These are phyloP conservation scores for Barnettozyma sp. DNA, from an alignment of 805 yeast species.

Conservation along the genomic window DNA sequence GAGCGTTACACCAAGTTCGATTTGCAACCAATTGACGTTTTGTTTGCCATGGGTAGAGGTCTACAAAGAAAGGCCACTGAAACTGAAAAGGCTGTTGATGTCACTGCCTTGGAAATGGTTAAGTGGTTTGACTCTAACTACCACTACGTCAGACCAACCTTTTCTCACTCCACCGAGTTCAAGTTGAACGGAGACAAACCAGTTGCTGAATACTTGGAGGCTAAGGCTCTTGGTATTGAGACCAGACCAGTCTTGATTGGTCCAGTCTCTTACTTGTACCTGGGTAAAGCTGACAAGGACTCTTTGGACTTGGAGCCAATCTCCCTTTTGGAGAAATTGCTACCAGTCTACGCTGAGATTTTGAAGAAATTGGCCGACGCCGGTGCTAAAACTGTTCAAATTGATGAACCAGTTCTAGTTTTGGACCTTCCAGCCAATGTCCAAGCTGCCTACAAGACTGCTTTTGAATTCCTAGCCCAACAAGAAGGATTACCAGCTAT, in stretches of 20 bases:
- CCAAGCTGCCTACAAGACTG: conserved; percentile 81
- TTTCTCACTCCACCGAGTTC: conserved; percentile 90
- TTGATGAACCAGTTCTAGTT: conserved; percentile 96
- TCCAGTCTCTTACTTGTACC: conserved; percentile 89
- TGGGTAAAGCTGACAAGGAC: conserved; percentile 99
- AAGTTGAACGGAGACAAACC: conserved; percentile 96
- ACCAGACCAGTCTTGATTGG: conserved; percentile 97
- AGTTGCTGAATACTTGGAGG: conserved; percentile 95
- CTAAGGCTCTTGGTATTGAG: conserved; percentile 90
- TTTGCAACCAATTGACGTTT: conserved; percentile 81
- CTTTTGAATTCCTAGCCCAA: conserved; percentile 70
- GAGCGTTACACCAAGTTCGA: conserved; percentile 92
- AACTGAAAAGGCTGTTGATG: conserved; percentile 85
- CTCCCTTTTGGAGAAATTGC: conserved; percentile 75
- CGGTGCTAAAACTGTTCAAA: conserved; percentile 92
- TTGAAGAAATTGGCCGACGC: conserved; percentile 83
- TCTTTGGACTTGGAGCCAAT: conserved; percentile 93
- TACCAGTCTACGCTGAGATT: conserved; percentile 90
- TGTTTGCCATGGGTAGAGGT: conserved; percentile 99
- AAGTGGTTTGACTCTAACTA: conserved; percentile 99
- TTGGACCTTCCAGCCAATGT: conserved; percentile 83
- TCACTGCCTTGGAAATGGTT: conserved; percentile 98
- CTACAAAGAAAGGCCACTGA: conserved; percentile 94
- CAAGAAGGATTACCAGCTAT: conserved; percentile 70
- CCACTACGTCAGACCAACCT: conserved; percentile 99